Percentiles rank a stretch among this genome's conserved stretches.
Conservation (phyloP, 148 eudicot species). For the Camellia granthamiana region DNA sequence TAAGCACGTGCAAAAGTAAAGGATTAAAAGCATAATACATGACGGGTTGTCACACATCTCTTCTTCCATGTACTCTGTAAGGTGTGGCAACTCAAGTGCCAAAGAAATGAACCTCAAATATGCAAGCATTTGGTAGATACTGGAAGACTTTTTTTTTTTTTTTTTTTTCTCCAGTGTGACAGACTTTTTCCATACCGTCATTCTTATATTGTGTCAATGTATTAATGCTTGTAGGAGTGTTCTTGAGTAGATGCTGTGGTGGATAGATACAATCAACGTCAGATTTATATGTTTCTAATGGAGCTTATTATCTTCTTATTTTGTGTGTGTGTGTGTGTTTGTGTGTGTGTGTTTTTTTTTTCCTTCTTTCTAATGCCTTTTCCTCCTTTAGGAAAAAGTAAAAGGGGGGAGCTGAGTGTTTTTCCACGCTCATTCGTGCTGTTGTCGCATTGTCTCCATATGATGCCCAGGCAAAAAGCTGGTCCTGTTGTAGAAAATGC, state of each 20-base stretch:
- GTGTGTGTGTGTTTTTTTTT: background rate
- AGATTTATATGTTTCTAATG: background rate
- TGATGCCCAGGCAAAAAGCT: slow-evolving; percentile 85
- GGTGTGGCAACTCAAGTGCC: background rate
- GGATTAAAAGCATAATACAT: too few relatives aligned
- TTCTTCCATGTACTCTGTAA: background rate
- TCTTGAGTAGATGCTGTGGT: background rate
- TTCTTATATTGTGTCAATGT: background rate
- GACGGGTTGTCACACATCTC: too few relatives aligned
- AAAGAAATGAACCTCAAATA: background rate
- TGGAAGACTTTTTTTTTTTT: background rate
- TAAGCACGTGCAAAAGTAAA: too few relatives aligned
- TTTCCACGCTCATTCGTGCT: slow-evolving; percentile 67
- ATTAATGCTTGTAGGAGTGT: background rate
- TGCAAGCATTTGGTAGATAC: background rate
- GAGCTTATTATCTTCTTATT: background rate
- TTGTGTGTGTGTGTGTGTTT: background rate
- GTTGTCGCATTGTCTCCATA: slow-evolving; percentile 88
- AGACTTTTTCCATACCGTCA: background rate
- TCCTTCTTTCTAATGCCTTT: background rate
- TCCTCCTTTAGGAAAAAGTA: slow-evolving; percentile 63
- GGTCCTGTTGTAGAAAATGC: slow-evolving; percentile 51
- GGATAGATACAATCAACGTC: background rate
- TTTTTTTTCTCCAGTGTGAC: background rate
- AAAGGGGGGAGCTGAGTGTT: slow-evolving; percentile 87